Base-by-base conservation (phyloP, 495 filamentous ascomycete species). In the Aspergillus heteromorphus region DNA sequence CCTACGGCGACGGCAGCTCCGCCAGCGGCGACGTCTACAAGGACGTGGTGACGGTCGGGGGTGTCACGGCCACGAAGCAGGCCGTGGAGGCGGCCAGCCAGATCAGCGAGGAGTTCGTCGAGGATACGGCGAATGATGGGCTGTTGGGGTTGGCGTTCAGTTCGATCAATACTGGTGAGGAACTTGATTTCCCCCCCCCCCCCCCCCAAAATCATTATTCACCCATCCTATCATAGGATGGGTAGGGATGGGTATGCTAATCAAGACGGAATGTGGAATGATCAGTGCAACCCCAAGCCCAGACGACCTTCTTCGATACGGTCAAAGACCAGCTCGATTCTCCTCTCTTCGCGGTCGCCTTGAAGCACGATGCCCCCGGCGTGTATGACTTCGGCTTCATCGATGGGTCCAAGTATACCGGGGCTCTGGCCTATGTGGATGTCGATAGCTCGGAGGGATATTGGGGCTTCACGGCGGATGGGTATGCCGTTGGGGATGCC, bases 311-410 rank as follows among this genome's bases (percentile, higher is more conserved):
- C 70, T 90, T 91, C 68, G 83, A 84, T 68, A 91, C 83, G 56
- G 85, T 88, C 51, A 76, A 81, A 60, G 50, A 68, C 4, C 66
- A 64, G 17, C 78, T 91, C 2, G 75, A 79, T 51, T 54, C 64
- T n/a, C 84, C 83, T 0, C 53, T 91, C 34, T 91, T 90, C 65
- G 86, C 86, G 27, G 84, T 80, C 13, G 75, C 83, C 48, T 71
- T 92, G 54, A 87, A 84, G 71, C 74, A 86, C 60, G 73, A 77
- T 25, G 72, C 67, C 45, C 77, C 86, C 18, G 89, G 89, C 16
- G 73, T 63, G 52, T 90, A 87, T 67, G 86, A 87, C 71, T 91
- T 92, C 58, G 89, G 89, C 34, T 88, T 68, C 72, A 83, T 89
- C 57, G 83, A 91, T 69, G 54, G 59, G 17, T 59, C 65, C 59